These are phyloP conservation scores for Acacia melanoxylon DNA, from an alignment of 306 rosid species.

Conservation along the genomic window DNA sequence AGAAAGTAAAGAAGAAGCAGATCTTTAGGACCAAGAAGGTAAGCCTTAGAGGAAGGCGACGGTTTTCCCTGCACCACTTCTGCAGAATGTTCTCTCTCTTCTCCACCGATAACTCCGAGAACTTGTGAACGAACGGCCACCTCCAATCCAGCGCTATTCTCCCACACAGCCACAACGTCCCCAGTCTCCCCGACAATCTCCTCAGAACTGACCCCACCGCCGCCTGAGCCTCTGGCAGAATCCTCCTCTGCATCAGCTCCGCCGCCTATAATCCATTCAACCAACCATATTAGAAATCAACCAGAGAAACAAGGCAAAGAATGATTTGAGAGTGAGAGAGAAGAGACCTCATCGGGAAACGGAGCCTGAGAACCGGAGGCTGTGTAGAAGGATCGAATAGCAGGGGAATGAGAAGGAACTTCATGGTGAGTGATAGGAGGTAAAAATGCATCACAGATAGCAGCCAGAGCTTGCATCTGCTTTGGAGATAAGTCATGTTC, in stretches of 20 bases:
- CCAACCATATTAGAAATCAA: neutral
- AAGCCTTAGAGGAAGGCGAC: slow-evolving; percentile 45
- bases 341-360: slow-evolving; percentile 68
- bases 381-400: slow-evolving; percentile 43
- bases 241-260: slow-evolving; percentile 55
- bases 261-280: slow-evolving; percentile 52
- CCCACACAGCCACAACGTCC: slow-evolving; percentile 74
- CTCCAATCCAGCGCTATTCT: slow-evolving; percentile 52
- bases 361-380: slow-evolving; percentile 64
- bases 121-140: slow-evolving; percentile 77
- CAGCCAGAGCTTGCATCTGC: slow-evolving; percentile 60
- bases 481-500: slow-evolving; percentile 65
- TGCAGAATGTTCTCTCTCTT: slow-evolving; percentile 69
- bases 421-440: slow-evolving; percentile 46
- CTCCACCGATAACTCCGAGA: slow-evolving; percentile 69
- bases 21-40: slow-evolving; percentile 62
- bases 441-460: slow-evolving; percentile 72
- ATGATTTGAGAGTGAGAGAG: too few relatives aligned
- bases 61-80: slow-evolving; percentile 61
- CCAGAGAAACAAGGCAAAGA: too few relatives aligned
- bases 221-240: slow-evolving; percentile 40
- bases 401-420: slow-evolving; percentile 9
- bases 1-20: slow-evolving; percentile 65
- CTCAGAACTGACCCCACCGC: slow-evolving; percentile 47
- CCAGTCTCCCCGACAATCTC: slow-evolving; percentile 65